These are phyloP conservation scores for Aspergillus sp. DNA, from an alignment of 2,329 filamentous ascomycete species.

Conservation along the genomic window DNA sequence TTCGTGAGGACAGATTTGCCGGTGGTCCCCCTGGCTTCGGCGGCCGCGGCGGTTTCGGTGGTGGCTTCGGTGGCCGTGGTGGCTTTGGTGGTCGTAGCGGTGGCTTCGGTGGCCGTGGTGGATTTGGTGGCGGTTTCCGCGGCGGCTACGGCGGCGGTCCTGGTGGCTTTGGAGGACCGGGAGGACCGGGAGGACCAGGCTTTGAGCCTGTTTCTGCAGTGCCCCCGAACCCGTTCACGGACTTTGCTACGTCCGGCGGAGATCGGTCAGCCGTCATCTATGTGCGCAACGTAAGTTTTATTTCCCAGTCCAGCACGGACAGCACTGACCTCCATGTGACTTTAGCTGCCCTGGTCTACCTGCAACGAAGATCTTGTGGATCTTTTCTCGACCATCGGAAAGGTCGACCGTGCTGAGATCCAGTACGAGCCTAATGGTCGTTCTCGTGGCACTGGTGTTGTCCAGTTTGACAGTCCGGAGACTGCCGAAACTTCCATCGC, in stretches of 20 bases:
- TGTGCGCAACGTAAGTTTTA: slow-evolving; percentile 79
- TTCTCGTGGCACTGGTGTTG: slow-evolving; percentile 92
- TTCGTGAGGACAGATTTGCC: slow-evolving; percentile 92
- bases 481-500: slow-evolving; percentile 90
- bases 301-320: background rate
- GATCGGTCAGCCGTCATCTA: slow-evolving; percentile 82
- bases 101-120: slow-evolving; percentile 45
- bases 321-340: slow-evolving; percentile 16
- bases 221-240: slow-evolving; percentile 80
- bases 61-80: slow-evolving; percentile 36
- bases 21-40: slow-evolving; percentile 46
- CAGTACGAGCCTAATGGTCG: slow-evolving; percentile 96
- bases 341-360: slow-evolving; percentile 91
- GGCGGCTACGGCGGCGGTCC: slow-evolving; percentile 42
- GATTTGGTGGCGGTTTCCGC: slow-evolving; percentile 47
- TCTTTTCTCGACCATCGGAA: slow-evolving; percentile 94
- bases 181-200: slow-evolving; percentile 20
- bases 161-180: slow-evolving; percentile 48
- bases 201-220: slow-evolving; percentile 45
- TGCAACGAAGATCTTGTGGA: slow-evolving; percentile 97
- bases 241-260: slow-evolving; percentile 78
- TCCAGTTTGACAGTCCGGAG: slow-evolving; percentile 75
- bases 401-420: slow-evolving; percentile 97
- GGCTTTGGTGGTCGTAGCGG: slow-evolving; percentile 38
- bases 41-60: slow-evolving; percentile 34